Base-by-base conservation (phyloP, 1,139 yeast species). In the Suhomyces panamericanus region DNA sequence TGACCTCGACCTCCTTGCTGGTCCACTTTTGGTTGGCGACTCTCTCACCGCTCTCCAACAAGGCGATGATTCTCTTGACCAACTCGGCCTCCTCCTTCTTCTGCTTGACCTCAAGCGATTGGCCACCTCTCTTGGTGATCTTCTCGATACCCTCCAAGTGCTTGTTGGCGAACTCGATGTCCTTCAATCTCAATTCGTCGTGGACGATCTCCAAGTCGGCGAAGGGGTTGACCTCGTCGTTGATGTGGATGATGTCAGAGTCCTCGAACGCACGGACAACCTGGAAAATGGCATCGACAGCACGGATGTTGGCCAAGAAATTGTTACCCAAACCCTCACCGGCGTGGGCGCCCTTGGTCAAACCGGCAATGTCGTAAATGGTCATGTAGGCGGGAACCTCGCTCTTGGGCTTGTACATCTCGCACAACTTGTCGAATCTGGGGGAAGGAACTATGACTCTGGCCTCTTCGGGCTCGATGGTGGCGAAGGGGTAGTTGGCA, bases 281-380 rank as follows among this genome's bases (percentile, higher is more conserved):
- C 73, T 95, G 99, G 77, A 87, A 93, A 62, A 93, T 84, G 54
- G 98, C 96, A 78, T 93, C 99, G 52, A 93, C 99, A 42, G 99
- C 96, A 72, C 99, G 83, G 60, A 93, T 93, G 70, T 93, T 93
- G 57, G 98, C 87, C 77, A 93, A 84, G 82, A 93, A 93, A 57
- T 96, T 96, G 70, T 93, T 95, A 67, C 99, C 99, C 57, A 93
- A 81, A 65, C 99, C 99, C 71, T 93, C 99, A 73, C 99, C 99
- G 44, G 90, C 85, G 52, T 90, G 85, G 41, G 99, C 99, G 68
- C 99, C 98, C 69, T 90, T 89, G 55, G 97, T 91, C 66, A 93
- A 80, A 69, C 99, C 99, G 47, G 99, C 99, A 75, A 93, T 93
- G 73, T 93, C 99, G 64, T 89, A 91, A 49, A 93, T 83, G 53